These are phyloP conservation scores for Hypoxylon rubiginosum DNA, from an alignment of 2,329 filamentous ascomycete genomes.

Conservation along the genomic window DNA sequence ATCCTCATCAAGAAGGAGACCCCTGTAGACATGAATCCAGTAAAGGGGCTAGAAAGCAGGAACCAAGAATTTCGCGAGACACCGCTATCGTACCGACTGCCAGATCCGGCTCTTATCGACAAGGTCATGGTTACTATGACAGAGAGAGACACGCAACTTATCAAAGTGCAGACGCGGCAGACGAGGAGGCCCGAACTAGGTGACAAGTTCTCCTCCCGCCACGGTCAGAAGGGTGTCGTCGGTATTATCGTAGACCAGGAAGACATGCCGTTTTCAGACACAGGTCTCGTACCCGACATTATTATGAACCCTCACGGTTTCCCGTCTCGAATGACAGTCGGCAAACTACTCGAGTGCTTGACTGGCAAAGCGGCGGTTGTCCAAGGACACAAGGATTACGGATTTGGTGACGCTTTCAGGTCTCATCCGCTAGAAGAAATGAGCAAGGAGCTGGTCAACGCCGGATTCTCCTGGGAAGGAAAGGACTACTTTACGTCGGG, in stretches of 20 bases:
- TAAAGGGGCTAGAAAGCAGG: conserved; percentile 76
- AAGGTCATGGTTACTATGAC: conserved; percentile 95
- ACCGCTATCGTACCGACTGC: conserved; percentile 82
- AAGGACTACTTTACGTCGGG: conserved; percentile 97
- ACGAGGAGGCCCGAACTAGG: conserved; percentile 94
- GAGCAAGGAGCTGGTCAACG: conserved; percentile 83
- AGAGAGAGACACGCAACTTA: conserved; percentile 85
- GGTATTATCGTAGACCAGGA: conserved; percentile 97
- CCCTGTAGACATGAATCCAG: conserved; percentile 81
- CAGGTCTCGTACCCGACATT: conserved; percentile 93
- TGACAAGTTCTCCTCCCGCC: conserved; percentile 98
- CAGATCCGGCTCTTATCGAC: conserved; percentile 91
- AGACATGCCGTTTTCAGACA: conserved; percentile 95
- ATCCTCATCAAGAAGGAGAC: conserved; percentile 92
- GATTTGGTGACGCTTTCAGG: conserved; percentile 84
- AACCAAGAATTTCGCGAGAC: conserved; percentile 75
- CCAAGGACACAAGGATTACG: conserved; percentile 87
- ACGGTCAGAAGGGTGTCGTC: conserved; percentile 98
- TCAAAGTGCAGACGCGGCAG: conserved; percentile 97
- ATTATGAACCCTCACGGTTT: conserved; percentile 99
- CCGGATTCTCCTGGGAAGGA: conserved; percentile 96
- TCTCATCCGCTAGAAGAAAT: conserved; percentile 89
- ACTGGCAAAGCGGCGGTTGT: conserved; percentile 94
- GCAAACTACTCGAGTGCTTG: conserved; percentile 95
- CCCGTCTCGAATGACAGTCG: conserved; percentile 98